These are phyloP conservation scores for Sporisorium scitamineum DNA, from an alignment of 1,284 basidiomycete genomes.

Conservation along the genomic window DNA sequence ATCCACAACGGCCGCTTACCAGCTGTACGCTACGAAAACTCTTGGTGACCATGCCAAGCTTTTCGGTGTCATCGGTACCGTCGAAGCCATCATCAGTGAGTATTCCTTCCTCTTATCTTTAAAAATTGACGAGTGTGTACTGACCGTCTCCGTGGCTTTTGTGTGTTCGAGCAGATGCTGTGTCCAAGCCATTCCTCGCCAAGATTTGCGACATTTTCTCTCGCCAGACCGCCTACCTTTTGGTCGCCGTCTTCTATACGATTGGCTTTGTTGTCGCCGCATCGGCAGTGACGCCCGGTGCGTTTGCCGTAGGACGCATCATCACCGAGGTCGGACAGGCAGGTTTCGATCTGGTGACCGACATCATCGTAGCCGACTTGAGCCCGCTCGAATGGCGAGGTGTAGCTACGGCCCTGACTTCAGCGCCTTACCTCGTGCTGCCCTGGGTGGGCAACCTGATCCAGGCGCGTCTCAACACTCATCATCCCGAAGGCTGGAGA, in stretches of 20 bases:
- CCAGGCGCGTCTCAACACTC: conserved; percentile 6
- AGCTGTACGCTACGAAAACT: conserved; percentile 34
- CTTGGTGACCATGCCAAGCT: conserved; percentile 45
- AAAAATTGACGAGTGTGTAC: conserved; percentile 6
- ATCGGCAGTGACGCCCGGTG: conserved; percentile 23
- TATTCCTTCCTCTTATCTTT: no score
- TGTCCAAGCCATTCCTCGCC: conserved; percentile 58
- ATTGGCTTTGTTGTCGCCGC: conserved; percentile 59
- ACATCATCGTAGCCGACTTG: conserved; percentile 60
- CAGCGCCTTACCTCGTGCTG: conserved; percentile 27
- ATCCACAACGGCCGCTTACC: conserved; percentile 32
- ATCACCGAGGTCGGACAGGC: conserved; percentile 46
- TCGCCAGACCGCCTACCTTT: conserved; percentile 47
- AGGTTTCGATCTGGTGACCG: conserved; percentile 49
- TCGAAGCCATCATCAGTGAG: conserved; percentile 27
- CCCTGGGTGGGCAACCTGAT: conserved; percentile 21
- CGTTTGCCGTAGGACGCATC: conserved; percentile 28
- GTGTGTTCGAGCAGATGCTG: conserved; percentile 24
- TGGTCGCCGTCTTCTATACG: conserved; percentile 54
- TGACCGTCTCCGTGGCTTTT: not conserved
- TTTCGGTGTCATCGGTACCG: conserved; percentile 32
- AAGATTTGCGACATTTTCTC: conserved; percentile 63
- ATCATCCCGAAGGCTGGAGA: conserved; percentile 34
- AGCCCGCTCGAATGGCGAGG: conserved; percentile 46
- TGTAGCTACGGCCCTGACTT: conserved; percentile 32